Evolutionary conservation across 225 moss, liverwort and hornwort genomes (phyloP), one percentile per base, ranked within the genome.

Genomic region (Pseudoscleropodium purum): DNA sequence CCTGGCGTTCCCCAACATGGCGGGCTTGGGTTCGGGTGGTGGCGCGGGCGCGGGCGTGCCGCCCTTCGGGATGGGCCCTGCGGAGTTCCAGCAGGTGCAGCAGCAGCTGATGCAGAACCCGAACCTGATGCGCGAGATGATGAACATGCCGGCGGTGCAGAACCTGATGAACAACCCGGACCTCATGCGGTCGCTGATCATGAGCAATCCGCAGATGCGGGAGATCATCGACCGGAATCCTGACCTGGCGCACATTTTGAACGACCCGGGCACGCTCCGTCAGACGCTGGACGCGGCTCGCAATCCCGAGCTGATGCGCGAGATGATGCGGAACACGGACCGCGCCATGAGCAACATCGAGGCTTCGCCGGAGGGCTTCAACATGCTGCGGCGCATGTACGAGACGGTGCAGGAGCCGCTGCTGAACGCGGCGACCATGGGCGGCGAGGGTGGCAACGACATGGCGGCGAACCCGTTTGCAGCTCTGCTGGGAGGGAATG

Each of bases 31-130:
- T 18, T 61, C 90, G 37, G 94, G 75, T 81, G 94, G 91, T 36
- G 94, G 75, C 34, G 92, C 81, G 34, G 91, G 80, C 80, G 93
- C 89, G 33, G 94, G 81, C 21, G 90, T 81, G 79, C 93, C 95
- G 84, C 95, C 95, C 5, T 95, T 95, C 86, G 97, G 98, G 81
- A 95, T 96, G 97, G 98, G 98, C 56, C 81, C 52, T 54, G 96
- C 96, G 88, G 99, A 99, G 90, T 97, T 97, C 79, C 99, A 99
- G 95, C 97, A 99, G 93, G 99, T 99, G 89, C 99, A 99, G 92
- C 96, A 99, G 91, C 99, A 99, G 92, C 94, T 99, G 85, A 99
- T 99, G 97, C 99, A 99, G 84, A 99, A 99, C 85, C 99, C 99
- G 79, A 97, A 96, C 76, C 91, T 99, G 84, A 97, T 99, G 97